Base-by-base conservation (phyloP, 768 basidiomycete genomes). In the Lactifluus rugatus region DNA sequence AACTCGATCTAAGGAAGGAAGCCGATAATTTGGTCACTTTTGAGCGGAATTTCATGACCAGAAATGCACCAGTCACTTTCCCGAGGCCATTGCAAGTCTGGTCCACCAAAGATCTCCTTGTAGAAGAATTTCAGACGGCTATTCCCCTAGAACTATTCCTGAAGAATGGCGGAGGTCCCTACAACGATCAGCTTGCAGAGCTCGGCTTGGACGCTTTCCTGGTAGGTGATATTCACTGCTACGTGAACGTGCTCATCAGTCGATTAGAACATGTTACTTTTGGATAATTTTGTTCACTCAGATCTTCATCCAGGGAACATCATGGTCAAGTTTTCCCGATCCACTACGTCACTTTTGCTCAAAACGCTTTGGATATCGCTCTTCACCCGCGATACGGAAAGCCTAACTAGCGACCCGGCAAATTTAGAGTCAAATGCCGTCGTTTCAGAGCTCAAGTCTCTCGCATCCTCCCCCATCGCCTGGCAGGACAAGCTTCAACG, bases 251-350 rank as follows among this genome's bases (percentile, higher is more conserved):
- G 49, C 59, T 36, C 54, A 66, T 44, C 52, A 39, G 62, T 36
- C 19, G 31, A 36, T 17, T 65, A 97, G 92, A 93, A 97, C 73
- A 99, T 99, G 96, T 82, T 99, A 19, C 76, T 99, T 1, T 76
- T 99, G 46, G 96, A 99, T 71, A 98, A 99, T 71, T 99, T 96
- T 71, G 93, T 95, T 10, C 96, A 98, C 69, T 78, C 89, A 3
- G 90, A 92, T 68, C 80, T 92, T 21, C 90, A 91, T 69, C 88
- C 90, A 2, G 95, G 95, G 31, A 98, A 98, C 70, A 94, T 97
- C 71, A 89, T 96, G 85, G 83, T 99, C 75, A 96, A 95, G 69
- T 98, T 98, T 74, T 86, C 83, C 67, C 90, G 89, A 69, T 92
- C 87, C 9, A 79, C 82, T 0, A 87, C 90, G 0, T 71, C 75